Evolutionary conservation across 2,329 filamentous ascomycete species (phyloP), one percentile per base, ranked within the genome.

Genomic region (Ophidiomyces ophidiicola): DNA sequence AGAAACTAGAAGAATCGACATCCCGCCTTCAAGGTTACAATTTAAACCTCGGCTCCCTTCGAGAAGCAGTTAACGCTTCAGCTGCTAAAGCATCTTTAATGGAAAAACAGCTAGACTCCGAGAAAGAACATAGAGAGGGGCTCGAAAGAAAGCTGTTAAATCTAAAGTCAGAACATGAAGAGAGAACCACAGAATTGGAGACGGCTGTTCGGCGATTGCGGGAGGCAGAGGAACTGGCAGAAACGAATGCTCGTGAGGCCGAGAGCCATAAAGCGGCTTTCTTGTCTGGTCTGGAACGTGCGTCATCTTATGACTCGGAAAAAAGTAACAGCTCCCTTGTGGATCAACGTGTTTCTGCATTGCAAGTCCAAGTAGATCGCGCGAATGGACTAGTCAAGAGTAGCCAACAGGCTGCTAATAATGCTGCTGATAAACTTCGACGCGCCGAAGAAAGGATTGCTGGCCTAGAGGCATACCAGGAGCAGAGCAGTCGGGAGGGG

Each of bases 391-490:
- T 96, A 56, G 85, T 87, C 19, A 82, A 81, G 58, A 85, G 85
- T 53, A 93, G 94, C 50, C 86, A 94, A 58, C 72, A 80, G 44
- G 87, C 92, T 43, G 88, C 87, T 1, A 85, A 98, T 57, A 65
- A 71, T 18, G 86, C 87, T 2, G 81, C 85, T 0, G 86, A 94
- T 54, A 92, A 87, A 57, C 70, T 98, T 38, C 81, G 90, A 38
- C 81, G 81, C 43, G 90, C 90, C 3, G 92, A 98, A 62, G 92
- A 96, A 64, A 79, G 90, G 29, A 96, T 98, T 57, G 92, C 90
- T 4, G 90, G 90, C 5, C 72, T 98, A 3, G 90, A 98, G 59
- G 84, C 86, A 19, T 96, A 96, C 58, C 90, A 98, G 62, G 90
- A 98, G 56, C 90, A 98, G 61, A 82, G 87, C 3, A 96, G 87